These are phyloP conservation scores for Flaveria brownii DNA, from an alignment of 129 eudicot species.

Conservation along the genomic window DNA sequence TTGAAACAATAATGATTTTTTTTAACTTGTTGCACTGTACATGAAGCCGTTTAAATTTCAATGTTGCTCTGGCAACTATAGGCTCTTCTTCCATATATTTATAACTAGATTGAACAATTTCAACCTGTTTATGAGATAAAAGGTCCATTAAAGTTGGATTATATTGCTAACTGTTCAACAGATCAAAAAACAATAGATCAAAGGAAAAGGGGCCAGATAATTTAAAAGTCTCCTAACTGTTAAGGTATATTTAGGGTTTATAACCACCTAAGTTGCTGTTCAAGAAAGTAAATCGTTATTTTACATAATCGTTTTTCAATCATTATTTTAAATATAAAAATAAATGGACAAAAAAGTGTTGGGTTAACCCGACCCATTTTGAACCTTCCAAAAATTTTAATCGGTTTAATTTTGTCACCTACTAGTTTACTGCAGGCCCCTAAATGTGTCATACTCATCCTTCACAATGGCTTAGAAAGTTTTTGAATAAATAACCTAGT, in stretches of 20 bases:
- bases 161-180: not conserved
- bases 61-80: not conserved
- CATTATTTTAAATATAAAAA: not conserved
- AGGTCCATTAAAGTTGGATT: not conserved
- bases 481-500: slow-evolving; percentile 1
- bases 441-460: slow-evolving; percentile 7
- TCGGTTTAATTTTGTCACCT: not conserved
- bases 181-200: not conserved
- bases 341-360: not conserved
- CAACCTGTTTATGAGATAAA: not conserved
- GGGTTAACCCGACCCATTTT: not conserved
- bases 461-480: not conserved
- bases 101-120: not conserved
- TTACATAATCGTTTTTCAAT: not conserved
- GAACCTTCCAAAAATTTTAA: not conserved
- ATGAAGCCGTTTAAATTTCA: slow-evolving; percentile 6
- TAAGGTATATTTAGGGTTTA: not conserved
- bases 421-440: slow-evolving; percentile 5
- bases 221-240: not conserved
- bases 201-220: not conserved
- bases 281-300: not conserved
- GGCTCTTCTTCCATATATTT: not conserved
- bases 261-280: not conserved
- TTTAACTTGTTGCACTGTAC: not conserved
- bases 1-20: slow-evolving; percentile 1